Percentiles rank a stretch among this genome's conserved stretches.
Evolutionary conservation across 306 rosid genomes (phyloP).

Genomic region (Castanea mollissima): DNA sequence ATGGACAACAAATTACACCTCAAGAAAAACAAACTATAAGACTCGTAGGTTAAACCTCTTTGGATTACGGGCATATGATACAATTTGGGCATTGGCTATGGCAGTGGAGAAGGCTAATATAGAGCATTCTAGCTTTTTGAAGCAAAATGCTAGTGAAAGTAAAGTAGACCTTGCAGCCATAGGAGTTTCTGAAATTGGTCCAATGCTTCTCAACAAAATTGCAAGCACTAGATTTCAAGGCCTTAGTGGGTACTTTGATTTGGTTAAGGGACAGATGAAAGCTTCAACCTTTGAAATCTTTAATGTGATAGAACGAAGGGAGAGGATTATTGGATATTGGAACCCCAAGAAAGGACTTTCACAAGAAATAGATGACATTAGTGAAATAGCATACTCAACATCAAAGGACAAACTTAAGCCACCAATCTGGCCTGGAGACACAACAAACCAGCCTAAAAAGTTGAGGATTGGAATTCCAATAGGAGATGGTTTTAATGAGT

Average conservation of each 20-base stretch:
- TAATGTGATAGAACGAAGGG: conserved; percentile 24
- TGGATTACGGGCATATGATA: conserved; percentile 41
- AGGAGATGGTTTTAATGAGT: conserved; percentile 18
- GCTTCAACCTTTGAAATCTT: conserved; percentile 20
- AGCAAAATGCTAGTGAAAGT: not conserved
- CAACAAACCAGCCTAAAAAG: conserved; percentile 16
- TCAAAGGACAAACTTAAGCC: conserved; percentile 1
- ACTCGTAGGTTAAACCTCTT: not conserved
- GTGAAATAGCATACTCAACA: not conserved
- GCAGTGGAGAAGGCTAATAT: conserved; percentile 13
- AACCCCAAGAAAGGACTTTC: not conserved
- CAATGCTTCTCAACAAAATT: not conserved
- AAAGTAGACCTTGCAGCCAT: conserved; percentile 3
- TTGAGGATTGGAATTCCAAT: conserved; percentile 32
- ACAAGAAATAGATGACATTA: not conserved
- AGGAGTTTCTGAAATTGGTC: conserved; percentile 10
- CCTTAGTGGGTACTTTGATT: conserved; percentile 24
- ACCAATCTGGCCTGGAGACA: conserved; percentile 41
- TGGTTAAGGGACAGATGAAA: conserved; percentile 30
- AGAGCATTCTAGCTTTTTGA: not conserved
- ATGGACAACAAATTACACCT: not conserved
- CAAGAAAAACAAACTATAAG: not conserved
- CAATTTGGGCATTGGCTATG: conserved; percentile 27
- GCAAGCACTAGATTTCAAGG: not conserved
- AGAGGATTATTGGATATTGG: conserved; percentile 38